Evolutionary conservation across 2,329 filamentous ascomycete genomes (phyloP), one percentile per base, ranked within the genome.

Genomic region (Simplicillium sp.): DNA sequence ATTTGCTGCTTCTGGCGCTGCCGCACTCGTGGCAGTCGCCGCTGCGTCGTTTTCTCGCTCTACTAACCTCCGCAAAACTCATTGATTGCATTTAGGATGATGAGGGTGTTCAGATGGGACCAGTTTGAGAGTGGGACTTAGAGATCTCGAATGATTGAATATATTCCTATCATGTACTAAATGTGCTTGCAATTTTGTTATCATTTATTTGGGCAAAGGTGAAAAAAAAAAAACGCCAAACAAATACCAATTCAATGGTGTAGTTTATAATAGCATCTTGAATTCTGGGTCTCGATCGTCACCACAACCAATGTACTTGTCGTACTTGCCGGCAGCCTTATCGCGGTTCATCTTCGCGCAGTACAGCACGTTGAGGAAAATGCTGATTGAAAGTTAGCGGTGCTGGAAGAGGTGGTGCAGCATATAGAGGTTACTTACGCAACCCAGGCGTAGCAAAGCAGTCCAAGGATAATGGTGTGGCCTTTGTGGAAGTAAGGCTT

Each of bases 271-370:
- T 8, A 83, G 66, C 65, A 82, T 68, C 46, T 64, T 71, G 49
- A 83, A 83, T 2, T 63, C 56, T 0, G 80, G 80, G 46, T 83
- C 76, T 17, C 80, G 64, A 49, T 84, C 80, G 51, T 84, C 80
- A 1, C 72, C 74, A 44, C 57, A 72, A 0, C 74, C 78, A 32
- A 60, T 60, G 49, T 70, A 82, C 46, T 72, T 53, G 38, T 70
- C 71, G 49, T 80, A 76, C 51, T 76, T 80, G 1, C 79, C 79
- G 4, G 50, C 61, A 11, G 55, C 62, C 60, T 84, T 84, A 51
- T 82, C 78, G 7, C 60, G 63, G 51, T 84, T 84, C 18, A 82
- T 66, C 57, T 80, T 83, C 46, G 60, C 61, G 49, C 78, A 82
- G 59, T 77, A 80, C 0, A 78, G 50, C 2, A 83, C 71, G 48